These are phyloP conservation scores for Solanum virginianum DNA, from an alignment of 257 asterid genomes.

Conservation along the genomic window DNA sequence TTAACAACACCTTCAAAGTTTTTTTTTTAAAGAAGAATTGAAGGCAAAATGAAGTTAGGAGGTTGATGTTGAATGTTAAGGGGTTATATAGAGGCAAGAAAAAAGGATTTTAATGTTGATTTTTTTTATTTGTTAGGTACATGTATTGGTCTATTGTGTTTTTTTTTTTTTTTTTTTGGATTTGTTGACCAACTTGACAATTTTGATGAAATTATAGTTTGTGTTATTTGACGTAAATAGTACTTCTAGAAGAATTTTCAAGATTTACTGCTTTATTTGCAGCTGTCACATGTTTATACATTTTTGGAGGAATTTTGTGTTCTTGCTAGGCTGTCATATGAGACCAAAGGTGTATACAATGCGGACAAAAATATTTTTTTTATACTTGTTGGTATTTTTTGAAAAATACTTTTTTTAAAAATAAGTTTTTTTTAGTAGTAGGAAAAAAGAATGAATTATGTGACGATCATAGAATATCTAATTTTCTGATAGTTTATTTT, in stretches of 20 bases:
- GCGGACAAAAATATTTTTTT: neutral
- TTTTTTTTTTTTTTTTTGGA: neutral
- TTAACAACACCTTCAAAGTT: neutral
- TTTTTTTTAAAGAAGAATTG: neutral
- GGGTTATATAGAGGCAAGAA: neutral
- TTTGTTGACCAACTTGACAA: neutral
- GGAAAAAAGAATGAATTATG: accelerated
- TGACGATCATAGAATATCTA: neutral
- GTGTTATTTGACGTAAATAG: neutral
- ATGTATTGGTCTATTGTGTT: neutral
- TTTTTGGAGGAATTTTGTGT: neutral
- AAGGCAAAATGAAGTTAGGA: neutral
- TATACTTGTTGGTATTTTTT: too few relatives aligned
- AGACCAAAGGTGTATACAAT: neutral
- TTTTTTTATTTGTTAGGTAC: neutral
- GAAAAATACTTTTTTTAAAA: too few relatives aligned
- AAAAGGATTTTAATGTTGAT: neutral
- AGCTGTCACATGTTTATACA: neutral
- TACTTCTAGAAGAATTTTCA: neutral
- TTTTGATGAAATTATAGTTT: neutral
- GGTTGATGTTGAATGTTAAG: neutral
- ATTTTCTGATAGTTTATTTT: too few relatives aligned
- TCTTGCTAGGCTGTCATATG: neutral
- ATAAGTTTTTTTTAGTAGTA: neutral
- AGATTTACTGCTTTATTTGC: neutral